phyloP scores from a whole-genome alignment of 225 moss, liverwort and hornwort species.

The Rhytidiadelphus loreus region DNA sequence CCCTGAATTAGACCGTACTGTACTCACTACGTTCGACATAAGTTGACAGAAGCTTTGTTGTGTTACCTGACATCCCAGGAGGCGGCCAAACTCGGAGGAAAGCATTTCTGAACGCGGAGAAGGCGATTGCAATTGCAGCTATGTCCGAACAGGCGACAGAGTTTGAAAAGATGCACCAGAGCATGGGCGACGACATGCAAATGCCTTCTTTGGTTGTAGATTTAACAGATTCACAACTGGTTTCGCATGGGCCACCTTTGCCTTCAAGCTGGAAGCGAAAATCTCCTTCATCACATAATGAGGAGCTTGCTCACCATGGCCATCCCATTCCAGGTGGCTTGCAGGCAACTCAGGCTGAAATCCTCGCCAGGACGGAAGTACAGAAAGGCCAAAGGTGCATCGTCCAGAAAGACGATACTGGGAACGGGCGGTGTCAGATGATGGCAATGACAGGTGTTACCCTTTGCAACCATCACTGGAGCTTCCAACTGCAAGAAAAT shows the following conservation, averaged over 20 bases:
- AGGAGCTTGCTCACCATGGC: not conserved
- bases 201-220: not conserved
- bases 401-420: not conserved
- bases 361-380: not conserved
- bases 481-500: not conserved
- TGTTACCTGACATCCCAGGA: not conserved
- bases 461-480: not conserved
- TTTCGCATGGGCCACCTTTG: not conserved
- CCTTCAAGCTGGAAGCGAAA: not conserved
- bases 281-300: not conserved
- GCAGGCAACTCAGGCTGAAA: constrained; percentile 3
- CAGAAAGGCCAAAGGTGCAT: not conserved
- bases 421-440: not conserved
- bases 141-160: not conserved
- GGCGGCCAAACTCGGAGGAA: not conserved
- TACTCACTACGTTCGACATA: not conserved
- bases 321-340: not conserved
- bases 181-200: not conserved
- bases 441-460: not conserved
- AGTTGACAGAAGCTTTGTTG: not conserved
- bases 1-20: too few relatives aligned
- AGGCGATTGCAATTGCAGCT: not conserved
- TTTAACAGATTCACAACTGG: not conserved
- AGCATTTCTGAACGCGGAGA: not conserved
- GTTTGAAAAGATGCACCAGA: not conserved